phyloP scores from a whole-genome alignment of 2,329 filamentous ascomycete genomes.

The Cordyceps fumosorosea region DNA sequence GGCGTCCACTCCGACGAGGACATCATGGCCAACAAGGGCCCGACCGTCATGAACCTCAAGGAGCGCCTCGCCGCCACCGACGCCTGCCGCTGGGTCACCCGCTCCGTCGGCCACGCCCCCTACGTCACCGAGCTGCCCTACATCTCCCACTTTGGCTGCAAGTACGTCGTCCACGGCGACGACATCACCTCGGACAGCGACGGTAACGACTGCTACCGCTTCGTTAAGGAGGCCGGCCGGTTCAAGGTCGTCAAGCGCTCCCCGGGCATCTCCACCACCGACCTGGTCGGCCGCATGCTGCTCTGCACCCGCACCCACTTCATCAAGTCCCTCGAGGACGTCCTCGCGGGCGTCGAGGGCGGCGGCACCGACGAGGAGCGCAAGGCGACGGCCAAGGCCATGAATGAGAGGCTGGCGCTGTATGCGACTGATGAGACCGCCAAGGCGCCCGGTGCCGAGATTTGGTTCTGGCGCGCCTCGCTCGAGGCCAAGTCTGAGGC shows the following conservation, averaged over 20 bases:
- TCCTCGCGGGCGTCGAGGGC: conserved; percentile 66
- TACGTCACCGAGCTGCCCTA: conserved; percentile 92
- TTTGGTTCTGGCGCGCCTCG: conserved; percentile 74
- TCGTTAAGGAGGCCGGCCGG: conserved; percentile 85
- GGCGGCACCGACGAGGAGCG: conserved; percentile 63
- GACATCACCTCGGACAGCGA: conserved; percentile 93
- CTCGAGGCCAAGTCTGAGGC: conserved; percentile 38
- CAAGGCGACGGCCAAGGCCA: conserved; percentile 54
- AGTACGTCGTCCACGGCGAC: conserved; percentile 93
- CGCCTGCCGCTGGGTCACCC: conserved; percentile 90
- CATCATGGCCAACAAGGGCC: conserved; percentile 94
- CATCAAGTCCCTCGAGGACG: conserved; percentile 68
- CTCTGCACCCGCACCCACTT: conserved; percentile 93
- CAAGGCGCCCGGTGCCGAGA: conserved; percentile 67
- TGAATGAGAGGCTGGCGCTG: conserved; percentile 70
- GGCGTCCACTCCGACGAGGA: conserved; percentile 94
- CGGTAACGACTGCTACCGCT: conserved; percentile 95
- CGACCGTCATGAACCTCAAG: conserved; percentile 89
- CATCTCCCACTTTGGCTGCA: conserved; percentile 93
- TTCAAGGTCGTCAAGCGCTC: conserved; percentile 98
- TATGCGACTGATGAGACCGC: conserved; percentile 87
- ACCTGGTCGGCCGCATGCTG: conserved; percentile 96
- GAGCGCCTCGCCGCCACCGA: conserved; percentile 88
- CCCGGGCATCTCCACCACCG: conserved; percentile 92
- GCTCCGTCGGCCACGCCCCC: conserved; percentile 75